Conservation (phyloP, 1,139 yeast species). For the Protomyces macrosporus region DNA sequence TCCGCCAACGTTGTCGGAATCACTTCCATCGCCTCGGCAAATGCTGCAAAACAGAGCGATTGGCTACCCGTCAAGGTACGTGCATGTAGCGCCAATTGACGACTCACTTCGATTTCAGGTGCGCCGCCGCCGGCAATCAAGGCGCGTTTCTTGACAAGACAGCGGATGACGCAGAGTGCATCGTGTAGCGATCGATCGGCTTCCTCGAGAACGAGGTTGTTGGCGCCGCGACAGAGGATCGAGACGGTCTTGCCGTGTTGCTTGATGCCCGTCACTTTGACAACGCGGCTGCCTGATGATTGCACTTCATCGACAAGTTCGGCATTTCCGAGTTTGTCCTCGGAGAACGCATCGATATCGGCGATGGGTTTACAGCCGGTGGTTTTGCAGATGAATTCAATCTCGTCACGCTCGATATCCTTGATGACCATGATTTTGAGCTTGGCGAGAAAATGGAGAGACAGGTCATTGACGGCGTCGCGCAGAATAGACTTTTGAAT, state of each 20-base stretch:
- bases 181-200: conserved; percentile 96
- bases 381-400: conserved; percentile 83
- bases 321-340: conserved; percentile 86
- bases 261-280: conserved; percentile 83
- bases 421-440: conserved; percentile 88
- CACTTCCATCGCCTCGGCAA: conserved; percentile 91
- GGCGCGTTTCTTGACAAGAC: conserved; percentile 89
- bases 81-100: conserved; percentile 72
- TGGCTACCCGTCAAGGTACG: conserved; percentile 80
- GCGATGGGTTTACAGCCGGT: conserved; percentile 95
- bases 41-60: conserved; percentile 90
- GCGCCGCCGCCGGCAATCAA: conserved; percentile 99
- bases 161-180: conserved; percentile 92
- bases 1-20: conserved; percentile 97
- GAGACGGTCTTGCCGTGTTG: conserved; percentile 69
- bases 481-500: conserved; percentile 92
- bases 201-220: conserved; percentile 81
- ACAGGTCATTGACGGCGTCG: conserved; percentile 95
- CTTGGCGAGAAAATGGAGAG: conserved; percentile 88
- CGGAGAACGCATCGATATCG: conserved; percentile 85
- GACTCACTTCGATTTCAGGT: conserved; percentile 90
- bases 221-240: conserved; percentile 91
- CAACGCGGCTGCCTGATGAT: conserved; percentile 86
- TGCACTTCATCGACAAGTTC: conserved; percentile 90
- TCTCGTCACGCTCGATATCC: conserved; percentile 94